Evolutionary conservation across 2,329 filamentous ascomycete genomes (phyloP).

Genomic region (Alternaria brassicicola): DNA sequence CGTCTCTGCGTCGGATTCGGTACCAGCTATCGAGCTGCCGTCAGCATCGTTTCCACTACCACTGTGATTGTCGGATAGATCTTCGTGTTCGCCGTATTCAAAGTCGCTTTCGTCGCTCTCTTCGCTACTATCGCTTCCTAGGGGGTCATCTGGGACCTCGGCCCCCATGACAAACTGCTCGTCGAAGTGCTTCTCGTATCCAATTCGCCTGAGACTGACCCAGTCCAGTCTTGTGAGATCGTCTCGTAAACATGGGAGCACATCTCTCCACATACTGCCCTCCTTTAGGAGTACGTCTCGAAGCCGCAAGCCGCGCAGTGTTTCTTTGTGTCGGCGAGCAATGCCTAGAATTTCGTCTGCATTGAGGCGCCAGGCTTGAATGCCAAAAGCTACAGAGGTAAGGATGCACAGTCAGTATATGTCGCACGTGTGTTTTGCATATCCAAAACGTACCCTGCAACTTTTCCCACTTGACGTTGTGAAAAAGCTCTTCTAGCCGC

Average conservation of each 20-base stretch:
- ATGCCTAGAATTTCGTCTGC: slow-evolving; percentile 66
- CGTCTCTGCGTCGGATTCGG: slow-evolving; percentile 42
- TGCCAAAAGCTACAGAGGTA: slow-evolving; percentile 59
- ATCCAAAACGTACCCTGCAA: slow-evolving; percentile 49
- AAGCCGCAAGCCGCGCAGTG: slow-evolving; percentile 64
- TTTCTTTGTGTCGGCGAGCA: slow-evolving; percentile 61
- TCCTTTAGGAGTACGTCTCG: slow-evolving; percentile 66
- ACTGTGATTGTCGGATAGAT: slow-evolving; percentile 23
- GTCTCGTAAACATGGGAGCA: slow-evolving; percentile 62
- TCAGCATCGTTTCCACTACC: slow-evolving; percentile 42
- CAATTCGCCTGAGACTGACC: slow-evolving; percentile 66
- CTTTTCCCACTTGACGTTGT: slow-evolving; percentile 65
- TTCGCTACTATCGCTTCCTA: slow-evolving; percentile 53
- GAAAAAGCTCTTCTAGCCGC: slow-evolving; percentile 66
- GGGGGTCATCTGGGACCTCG: slow-evolving; percentile 56
- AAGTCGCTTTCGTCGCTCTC: slow-evolving; percentile 46
- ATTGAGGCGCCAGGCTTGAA: slow-evolving; percentile 68
- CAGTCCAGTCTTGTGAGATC: slow-evolving; percentile 65
- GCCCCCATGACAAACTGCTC: slow-evolving; percentile 53
- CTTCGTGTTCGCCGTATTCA: slow-evolving; percentile 39
- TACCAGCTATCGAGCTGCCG: slow-evolving; percentile 43
- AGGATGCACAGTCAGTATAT: not conserved
- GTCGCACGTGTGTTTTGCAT: not conserved
- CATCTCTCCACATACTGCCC: slow-evolving; percentile 65
- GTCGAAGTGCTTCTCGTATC: slow-evolving; percentile 63